These are phyloP conservation scores for Cyberlindnera mississippiensis DNA, from an alignment of 805 yeast species.

Conservation along the genomic window DNA sequence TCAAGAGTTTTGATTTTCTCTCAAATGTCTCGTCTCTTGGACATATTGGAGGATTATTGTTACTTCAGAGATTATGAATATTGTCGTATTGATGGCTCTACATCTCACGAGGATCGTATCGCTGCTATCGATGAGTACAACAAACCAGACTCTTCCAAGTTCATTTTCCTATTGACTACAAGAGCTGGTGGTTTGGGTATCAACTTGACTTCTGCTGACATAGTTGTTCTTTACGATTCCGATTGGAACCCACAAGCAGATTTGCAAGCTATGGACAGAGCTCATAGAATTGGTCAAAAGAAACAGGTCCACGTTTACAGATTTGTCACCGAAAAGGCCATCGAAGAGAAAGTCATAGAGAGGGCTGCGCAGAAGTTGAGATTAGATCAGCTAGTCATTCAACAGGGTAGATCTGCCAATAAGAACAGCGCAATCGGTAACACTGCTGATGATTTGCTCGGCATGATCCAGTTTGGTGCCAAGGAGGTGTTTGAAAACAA, in stretches of 20 bases:
- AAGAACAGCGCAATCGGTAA: conserved; percentile 50
- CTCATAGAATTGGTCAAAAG: conserved; percentile 95
- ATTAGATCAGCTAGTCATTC: conserved; percentile 91
- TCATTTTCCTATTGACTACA: conserved; percentile 81
- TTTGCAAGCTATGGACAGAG: conserved; percentile 97
- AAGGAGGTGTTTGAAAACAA: conserved; percentile 70
- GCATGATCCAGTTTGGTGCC: conserved; percentile 98
- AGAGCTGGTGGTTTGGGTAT: conserved; percentile 98
- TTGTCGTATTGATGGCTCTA: conserved; percentile 91
- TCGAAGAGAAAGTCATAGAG: conserved; percentile 93
- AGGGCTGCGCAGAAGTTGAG: conserved; percentile 93
- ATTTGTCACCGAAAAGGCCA: conserved; percentile 92
- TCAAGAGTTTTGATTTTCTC: conserved; percentile 89
- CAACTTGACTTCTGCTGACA: conserved; percentile 87
- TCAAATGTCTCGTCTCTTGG: conserved; percentile 88
- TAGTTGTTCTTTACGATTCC: conserved; percentile 82
- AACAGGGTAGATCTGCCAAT: conserved; percentile 71
- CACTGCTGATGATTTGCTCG: conserved; percentile 78
- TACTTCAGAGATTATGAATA: conserved; percentile 77
- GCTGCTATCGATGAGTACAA: conserved; percentile 91
- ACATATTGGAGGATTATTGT: conserved; percentile 91
- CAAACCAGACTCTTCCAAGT: conserved; percentile 74
- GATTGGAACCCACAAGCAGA: conserved; percentile 99
- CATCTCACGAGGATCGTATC: conserved; percentile 89
- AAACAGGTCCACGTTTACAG: conserved; percentile 92